A percentile compares a stretch with the other conserved stretches of the same genome.
phyloP scores from a whole-genome alignment of 2,329 filamentous ascomycete species.

The Fusarium vanettenii region DNA sequence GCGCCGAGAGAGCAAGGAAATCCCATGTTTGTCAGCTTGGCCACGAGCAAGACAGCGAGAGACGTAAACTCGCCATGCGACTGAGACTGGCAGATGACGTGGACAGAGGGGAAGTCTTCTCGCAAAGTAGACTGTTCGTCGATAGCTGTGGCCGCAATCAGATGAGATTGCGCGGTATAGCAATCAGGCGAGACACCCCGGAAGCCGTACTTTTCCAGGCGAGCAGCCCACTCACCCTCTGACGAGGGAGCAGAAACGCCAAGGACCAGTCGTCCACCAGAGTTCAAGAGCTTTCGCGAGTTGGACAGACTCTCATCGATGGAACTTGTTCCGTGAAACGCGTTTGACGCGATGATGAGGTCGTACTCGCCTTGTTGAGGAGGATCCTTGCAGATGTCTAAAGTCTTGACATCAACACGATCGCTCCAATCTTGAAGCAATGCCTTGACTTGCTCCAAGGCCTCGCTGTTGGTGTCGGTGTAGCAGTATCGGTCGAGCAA shows the following conservation, averaged over 20 bases:
- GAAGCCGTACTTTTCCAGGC: constrained; percentile 7
- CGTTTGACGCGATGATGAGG: constrained; percentile 8
- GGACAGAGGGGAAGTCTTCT: constrained; percentile 5
- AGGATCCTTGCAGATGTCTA: constrained; percentile 13
- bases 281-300: constrained; percentile 13
- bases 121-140: background rate
- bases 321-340: background rate
- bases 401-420: background rate
- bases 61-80: constrained; percentile 3
- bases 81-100: constrained; percentile 13
- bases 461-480: background rate
- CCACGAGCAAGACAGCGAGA: constrained; percentile 2
- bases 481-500: constrained; percentile 16
- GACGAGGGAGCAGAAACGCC: background rate
- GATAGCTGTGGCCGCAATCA: background rate
- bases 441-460: background rate
- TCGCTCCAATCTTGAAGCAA: constrained; percentile 6
- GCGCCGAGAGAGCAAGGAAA: background rate
- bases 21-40: constrained; percentile 3
- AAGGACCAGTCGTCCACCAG: constrained; percentile 10
- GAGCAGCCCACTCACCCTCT: background rate
- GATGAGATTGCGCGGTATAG: background rate
- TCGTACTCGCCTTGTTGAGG: constrained; percentile 4
- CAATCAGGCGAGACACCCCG: background rate
- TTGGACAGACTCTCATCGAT: constrained; percentile 8